Evolutionary conservation across 805 yeast species (phyloP).

Genomic region (Starmerella floris): DNA sequence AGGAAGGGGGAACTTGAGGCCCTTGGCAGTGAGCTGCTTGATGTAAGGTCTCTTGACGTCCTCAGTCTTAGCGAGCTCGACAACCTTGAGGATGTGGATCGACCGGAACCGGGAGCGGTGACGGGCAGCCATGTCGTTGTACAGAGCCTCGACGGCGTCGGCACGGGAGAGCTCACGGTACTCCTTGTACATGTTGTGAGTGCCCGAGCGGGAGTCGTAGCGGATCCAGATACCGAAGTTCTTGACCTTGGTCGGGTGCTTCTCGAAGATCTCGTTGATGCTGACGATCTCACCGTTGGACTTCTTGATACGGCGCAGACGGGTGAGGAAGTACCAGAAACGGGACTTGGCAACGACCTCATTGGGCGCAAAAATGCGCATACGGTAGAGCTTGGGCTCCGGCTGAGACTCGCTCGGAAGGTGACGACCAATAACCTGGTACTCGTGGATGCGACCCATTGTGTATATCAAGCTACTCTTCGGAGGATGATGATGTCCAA

Average conservation of each 20-base stretch:
- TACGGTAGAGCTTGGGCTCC: conserved; percentile 99
- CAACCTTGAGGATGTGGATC: conserved; percentile 98
- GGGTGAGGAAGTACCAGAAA: conserved; percentile 99
- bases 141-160: conserved; percentile 95
- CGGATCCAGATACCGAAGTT: conserved; percentile 99
- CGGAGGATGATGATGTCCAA: background rate
- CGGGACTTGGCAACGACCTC: conserved; percentile 99
- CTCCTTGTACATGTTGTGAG: conserved; percentile 99
- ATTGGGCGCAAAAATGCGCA: conserved; percentile 99
- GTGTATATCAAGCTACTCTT: conserved; percentile 13
- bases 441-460: conserved; percentile 95
- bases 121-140: conserved; percentile 99
- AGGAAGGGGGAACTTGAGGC: conserved; percentile 98
- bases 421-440: conserved; percentile 99
- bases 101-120: conserved; percentile 99
- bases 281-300: conserved; percentile 99
- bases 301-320: conserved; percentile 98
- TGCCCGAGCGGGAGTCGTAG: conserved; percentile 99
- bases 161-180: conserved; percentile 99
- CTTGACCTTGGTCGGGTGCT: conserved; percentile 98
- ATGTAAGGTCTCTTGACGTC: conserved; percentile 99
- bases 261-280: conserved; percentile 79
- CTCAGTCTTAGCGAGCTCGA: conserved; percentile 92
- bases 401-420: conserved; percentile 98
- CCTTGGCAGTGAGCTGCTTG: conserved; percentile 89